These are phyloP conservation scores for Xylaria acuta DNA, from an alignment of 495 filamentous ascomycete genomes.

Conservation along the genomic window DNA sequence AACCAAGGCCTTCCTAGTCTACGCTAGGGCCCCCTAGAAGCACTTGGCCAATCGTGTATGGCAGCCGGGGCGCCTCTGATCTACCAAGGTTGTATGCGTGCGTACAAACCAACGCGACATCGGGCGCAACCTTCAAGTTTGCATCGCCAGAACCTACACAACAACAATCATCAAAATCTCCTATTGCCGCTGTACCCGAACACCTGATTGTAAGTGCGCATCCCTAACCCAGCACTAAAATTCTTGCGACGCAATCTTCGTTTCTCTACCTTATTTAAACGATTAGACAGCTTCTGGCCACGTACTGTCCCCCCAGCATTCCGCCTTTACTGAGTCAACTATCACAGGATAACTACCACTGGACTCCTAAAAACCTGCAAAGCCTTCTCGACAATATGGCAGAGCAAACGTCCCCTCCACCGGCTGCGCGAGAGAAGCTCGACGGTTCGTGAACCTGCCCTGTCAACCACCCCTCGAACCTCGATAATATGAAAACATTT, in stretches of 20 bases:
- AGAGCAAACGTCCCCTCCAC: conserved; percentile 39
- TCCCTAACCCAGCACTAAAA: no score
- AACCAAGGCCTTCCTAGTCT: not conserved
- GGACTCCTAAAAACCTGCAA: not conserved
- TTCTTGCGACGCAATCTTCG: not conserved
- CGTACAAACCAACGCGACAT: conserved; percentile 23
- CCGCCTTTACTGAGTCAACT: not conserved
- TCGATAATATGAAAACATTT: not conserved
- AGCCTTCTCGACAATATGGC: conserved; percentile 29
- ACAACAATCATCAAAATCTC: not conserved
- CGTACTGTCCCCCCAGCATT: not conserved
- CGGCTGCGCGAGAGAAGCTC: conserved; percentile 37
- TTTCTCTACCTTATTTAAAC: not conserved
- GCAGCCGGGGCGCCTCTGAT: not conserved
- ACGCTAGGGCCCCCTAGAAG: not conserved
- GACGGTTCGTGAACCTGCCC: conserved; percentile 36
- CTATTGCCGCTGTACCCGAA: not conserved
- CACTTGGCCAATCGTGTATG: not conserved
- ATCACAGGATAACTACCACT: not conserved
- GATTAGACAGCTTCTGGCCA: not conserved
- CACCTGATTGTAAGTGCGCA: conserved; percentile 8
- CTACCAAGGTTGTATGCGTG: no score
- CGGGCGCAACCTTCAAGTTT: conserved; percentile 19
- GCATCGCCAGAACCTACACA: conserved; percentile 5
- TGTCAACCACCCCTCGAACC: not conserved